Evolutionary conservation across 2,329 filamentous ascomycete species (phyloP).

Genomic region (Fusarium sp.): DNA sequence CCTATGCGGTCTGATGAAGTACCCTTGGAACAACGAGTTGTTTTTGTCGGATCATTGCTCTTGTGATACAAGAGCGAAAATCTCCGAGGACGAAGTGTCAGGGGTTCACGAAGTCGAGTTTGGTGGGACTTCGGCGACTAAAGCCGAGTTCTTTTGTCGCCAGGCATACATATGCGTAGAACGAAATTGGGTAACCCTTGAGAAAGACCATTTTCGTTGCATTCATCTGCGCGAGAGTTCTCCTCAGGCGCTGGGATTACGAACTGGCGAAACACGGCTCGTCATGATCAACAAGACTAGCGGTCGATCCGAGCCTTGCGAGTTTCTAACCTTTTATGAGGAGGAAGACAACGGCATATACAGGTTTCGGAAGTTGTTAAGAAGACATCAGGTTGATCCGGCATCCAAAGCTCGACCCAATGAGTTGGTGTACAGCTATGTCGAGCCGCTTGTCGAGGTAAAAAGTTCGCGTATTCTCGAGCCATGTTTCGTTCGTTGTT

Average conservation of each 20-base stretch:
- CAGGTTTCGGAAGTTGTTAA: slow-evolving; percentile 62
- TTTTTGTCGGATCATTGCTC: slow-evolving; percentile 83
- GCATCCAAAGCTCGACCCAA: slow-evolving; percentile 57
- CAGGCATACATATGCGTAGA: slow-evolving; percentile 72
- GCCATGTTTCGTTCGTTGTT: slow-evolving; percentile 69
- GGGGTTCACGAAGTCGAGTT: slow-evolving; percentile 68
- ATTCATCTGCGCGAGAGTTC: slow-evolving; percentile 44
- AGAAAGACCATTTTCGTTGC: slow-evolving; percentile 65
- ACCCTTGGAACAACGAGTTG: slow-evolving; percentile 76
- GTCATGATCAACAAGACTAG: slow-evolving; percentile 44
- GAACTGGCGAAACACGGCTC: slow-evolving; percentile 70
- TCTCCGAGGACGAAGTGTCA: slow-evolving; percentile 65
- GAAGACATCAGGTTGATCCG: slow-evolving; percentile 56
- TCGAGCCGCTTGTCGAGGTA: slow-evolving; percentile 49
- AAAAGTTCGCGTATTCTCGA: slow-evolving; percentile 56
- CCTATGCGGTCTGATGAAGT: slow-evolving; percentile 72
- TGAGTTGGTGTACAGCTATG: slow-evolving; percentile 66
- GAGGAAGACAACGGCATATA: slow-evolving; percentile 33
- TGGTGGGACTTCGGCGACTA: slow-evolving; percentile 59
- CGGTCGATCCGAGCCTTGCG: slow-evolving; percentile 66
- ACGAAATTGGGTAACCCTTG: slow-evolving; percentile 69
- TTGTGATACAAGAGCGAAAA: slow-evolving; percentile 61
- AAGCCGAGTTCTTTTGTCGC: slow-evolving; percentile 71
- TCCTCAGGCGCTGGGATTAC: slow-evolving; percentile 47
- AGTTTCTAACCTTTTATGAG: slow-evolving; percentile 56